These are phyloP conservation scores for Ophiosphaerella narmari DNA, from an alignment of 2,329 filamentous ascomycete species.

Conservation along the genomic window DNA sequence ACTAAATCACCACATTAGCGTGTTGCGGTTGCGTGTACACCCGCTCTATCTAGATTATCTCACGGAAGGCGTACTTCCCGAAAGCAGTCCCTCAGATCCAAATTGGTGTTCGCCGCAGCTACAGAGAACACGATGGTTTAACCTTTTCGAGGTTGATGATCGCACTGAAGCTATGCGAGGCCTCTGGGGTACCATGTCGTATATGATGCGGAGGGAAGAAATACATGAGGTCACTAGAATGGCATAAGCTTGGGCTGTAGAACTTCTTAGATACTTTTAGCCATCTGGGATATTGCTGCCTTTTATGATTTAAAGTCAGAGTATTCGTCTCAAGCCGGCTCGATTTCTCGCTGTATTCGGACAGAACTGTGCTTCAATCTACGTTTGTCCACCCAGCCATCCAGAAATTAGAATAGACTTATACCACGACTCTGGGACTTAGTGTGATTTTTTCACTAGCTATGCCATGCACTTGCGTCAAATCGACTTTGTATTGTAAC, in stretches of 20 bases:
- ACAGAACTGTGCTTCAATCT: no score
- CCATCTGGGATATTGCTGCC: no score
- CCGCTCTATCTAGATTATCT: constrained; percentile 61
- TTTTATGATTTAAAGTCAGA: no score
- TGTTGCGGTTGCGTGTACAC: constrained; percentile 64
- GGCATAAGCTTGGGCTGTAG: background rate
- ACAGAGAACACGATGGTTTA: constrained; percentile 62
- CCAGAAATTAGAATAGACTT: constrained; percentile 4
- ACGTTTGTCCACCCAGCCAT: background rate
- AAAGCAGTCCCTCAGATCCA: constrained; percentile 27
- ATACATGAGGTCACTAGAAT: constrained; percentile 4
- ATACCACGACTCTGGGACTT: constrained; percentile 5
- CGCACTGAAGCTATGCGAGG: constrained; percentile 61
- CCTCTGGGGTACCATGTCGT: constrained; percentile 63
- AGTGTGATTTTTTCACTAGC: constrained; percentile 3
- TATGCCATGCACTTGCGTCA: background rate
- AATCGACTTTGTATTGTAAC: constrained; percentile 10
- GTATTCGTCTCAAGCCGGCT: no score
- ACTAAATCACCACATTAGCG: constrained; percentile 65
- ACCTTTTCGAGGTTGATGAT: constrained; percentile 60
- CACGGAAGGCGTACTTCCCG: constrained; percentile 48
- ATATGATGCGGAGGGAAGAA: constrained; percentile 47
- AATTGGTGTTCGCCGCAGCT: constrained; percentile 59
- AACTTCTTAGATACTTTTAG: no score
- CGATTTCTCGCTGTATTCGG: no score